A percentile compares a stretch with the other conserved stretches of the same genome.
phyloP scores from a whole-genome alignment of 805 yeast species.

The Spathaspora hagerdaliae region DNA sequence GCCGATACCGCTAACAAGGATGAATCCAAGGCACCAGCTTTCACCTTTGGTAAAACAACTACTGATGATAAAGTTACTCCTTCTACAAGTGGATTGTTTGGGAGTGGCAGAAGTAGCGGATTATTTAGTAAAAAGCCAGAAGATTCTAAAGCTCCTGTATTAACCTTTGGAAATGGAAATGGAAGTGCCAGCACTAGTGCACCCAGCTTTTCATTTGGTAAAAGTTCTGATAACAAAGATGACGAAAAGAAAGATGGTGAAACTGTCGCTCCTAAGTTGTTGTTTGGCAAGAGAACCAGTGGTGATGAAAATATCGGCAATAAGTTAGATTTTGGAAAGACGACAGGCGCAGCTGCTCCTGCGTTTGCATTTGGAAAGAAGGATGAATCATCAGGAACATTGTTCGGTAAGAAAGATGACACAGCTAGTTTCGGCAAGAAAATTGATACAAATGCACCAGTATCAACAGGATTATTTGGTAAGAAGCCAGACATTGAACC shows the following conservation, averaged over 20 bases:
- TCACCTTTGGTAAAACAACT: background rate
- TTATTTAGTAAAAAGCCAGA: constrained; percentile 1
- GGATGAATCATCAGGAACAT: background rate
- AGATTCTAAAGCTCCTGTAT: constrained; percentile 4
- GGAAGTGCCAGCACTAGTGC: background rate
- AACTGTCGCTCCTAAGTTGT: constrained; percentile 2
- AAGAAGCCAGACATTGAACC: background rate
- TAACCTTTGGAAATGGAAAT: constrained; percentile 1
- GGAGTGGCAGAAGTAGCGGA: background rate
- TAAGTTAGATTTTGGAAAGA: too few species aligned
- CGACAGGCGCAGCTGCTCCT: background rate
- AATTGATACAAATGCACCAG: background rate
- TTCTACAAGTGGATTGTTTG: background rate
- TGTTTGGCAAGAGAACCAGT: constrained; percentile 4
- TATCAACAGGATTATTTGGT: background rate
- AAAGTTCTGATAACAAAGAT: background rate
- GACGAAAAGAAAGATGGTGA: constrained; percentile 1
- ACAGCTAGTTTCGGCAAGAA: background rate
- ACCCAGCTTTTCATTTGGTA: constrained; percentile 11
- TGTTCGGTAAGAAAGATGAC: background rate
- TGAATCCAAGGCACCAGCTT: background rate
- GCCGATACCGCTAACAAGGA: background rate
- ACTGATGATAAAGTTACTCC: background rate
- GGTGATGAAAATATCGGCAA: too few species aligned
- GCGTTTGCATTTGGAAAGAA: constrained; percentile 3